Percentiles rank a stretch among this genome's conserved stretches.
These are phyloP conservation scores for Neonectria punicea DNA, from an alignment of 2,329 filamentous ascomycete species.

Conservation along the genomic window DNA sequence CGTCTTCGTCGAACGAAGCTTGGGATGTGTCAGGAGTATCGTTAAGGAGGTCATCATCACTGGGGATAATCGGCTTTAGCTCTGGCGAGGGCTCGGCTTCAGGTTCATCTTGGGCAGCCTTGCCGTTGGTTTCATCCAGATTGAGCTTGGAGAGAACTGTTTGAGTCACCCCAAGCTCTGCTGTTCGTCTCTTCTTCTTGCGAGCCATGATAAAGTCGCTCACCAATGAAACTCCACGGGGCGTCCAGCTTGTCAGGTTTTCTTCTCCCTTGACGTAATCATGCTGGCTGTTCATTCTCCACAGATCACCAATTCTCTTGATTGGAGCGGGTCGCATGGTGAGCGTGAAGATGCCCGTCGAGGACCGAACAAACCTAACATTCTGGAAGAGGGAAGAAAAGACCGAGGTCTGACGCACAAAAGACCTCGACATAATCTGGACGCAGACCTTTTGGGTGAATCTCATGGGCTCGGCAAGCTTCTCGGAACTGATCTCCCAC, in stretches of 20 bases:
- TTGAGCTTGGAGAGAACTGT: constrained; percentile 71
- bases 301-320: constrained; percentile 91
- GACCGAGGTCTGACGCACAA: constrained; percentile 86
- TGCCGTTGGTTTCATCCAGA: constrained; percentile 54
- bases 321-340: constrained; percentile 88
- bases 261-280: constrained; percentile 98
- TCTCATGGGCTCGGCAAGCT: constrained; percentile 86
- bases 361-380: constrained; percentile 86
- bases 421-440: constrained; percentile 85
- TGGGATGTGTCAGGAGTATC: constrained; percentile 66
- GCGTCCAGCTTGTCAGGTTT: constrained; percentile 83
- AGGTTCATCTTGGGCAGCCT: constrained; percentile 48
- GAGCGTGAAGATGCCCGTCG: constrained; percentile 86
- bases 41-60: constrained; percentile 67
- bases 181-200: constrained; percentile 77
- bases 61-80: constrained; percentile 57
- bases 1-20: constrained; percentile 49
- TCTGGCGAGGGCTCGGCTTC: constrained; percentile 50
- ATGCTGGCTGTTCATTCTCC: constrained; percentile 94
- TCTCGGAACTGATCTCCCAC: constrained; percentile 87
- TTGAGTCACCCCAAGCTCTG: constrained; percentile 82
- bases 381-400: constrained; percentile 89
- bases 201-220: constrained; percentile 83
- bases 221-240: constrained; percentile 90
- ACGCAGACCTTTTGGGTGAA: constrained; percentile 85